Evolutionary conservation across 2,329 filamentous ascomycete genomes (phyloP).

Genomic region (Fusarium torreyae): DNA sequence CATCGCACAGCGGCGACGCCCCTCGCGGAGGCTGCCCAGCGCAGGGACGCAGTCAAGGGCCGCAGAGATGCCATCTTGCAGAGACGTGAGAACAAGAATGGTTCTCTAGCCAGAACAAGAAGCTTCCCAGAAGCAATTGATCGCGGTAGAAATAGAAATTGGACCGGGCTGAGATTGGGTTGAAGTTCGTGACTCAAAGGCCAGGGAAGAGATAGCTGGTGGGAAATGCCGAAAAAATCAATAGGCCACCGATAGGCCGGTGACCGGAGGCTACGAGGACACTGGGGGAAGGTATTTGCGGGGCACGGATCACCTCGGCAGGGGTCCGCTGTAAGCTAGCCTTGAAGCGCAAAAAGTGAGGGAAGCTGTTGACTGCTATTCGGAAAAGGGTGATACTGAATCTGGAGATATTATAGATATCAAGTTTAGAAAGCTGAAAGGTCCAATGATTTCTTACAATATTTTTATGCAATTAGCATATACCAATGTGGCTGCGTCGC

Average conservation of each 20-base stretch:
- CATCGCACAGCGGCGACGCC: conserved; percentile 54
- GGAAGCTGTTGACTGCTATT: too few relatives aligned
- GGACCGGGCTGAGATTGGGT: conserved; percentile 20
- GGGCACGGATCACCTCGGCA: conserved; percentile 45
- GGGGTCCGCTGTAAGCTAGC: conserved; percentile 25
- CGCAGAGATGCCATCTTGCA: conserved; percentile 63
- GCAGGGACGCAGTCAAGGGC: conserved; percentile 59
- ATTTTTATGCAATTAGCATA: neutral
- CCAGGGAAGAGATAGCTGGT: conserved; percentile 32
- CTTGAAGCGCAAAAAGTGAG: too few relatives aligned
- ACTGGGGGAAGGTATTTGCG: conserved; percentile 15
- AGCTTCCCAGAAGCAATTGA: conserved; percentile 44
- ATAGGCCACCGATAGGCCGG: conserved; percentile 46
- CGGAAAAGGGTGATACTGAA: too few relatives aligned
- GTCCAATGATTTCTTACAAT: too few relatives aligned
- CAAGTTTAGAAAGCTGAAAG: too few relatives aligned
- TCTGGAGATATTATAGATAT: too few relatives aligned
- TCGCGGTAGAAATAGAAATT: conserved; percentile 41
- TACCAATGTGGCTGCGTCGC: neutral
- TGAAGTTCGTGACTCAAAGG: conserved; percentile 45
- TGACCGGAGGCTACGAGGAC: conserved; percentile 46
- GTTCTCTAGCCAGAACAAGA: conserved; percentile 49
- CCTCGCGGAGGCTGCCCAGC: conserved; percentile 53
- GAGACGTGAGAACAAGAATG: conserved; percentile 40
- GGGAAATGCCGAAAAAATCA: conserved; percentile 49